Evolutionary conservation across 768 basidiomycete species (phyloP), one percentile per base, ranked within the genome.

Genomic region (Tylopilus rubrobrunneus): DNA sequence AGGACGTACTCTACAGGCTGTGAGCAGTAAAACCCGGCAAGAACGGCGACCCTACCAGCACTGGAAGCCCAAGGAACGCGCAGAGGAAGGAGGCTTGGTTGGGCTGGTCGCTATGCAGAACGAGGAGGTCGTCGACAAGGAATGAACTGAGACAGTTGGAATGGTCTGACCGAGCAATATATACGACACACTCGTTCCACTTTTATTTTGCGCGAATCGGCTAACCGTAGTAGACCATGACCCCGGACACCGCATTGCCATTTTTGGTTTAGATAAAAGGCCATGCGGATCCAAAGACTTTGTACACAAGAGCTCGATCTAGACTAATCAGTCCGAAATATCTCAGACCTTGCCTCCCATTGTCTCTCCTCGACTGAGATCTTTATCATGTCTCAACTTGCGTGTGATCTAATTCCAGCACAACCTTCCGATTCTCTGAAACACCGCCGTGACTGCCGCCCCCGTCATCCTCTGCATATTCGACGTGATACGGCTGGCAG

Each of bases 171-270:
- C 3, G 8, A 29, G n/a, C 25, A 45, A 49, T 53, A 49, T 53
- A 17, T 56, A 8, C 33, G 49, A 53, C 44, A 42, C 63, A 42
- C 63, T 61, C 66, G 60, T 67, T 49, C 68, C 67, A 71, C 65
- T 63, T 68, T 66, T 62, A 55, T 58, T 65, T 60, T 48, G 51
- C 42, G 42, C 60, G 49, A 56, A 39, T 65, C 67, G 62, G 67
- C 58, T 64, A 60, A 39, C 41, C 34, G n/a, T 53, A n/a, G 46
- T 12, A 1, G 1, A 17, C 0, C 12, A 10, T 11, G 69, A 67
- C 67, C 67, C 59, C 67, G 36, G 56, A 59, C 57, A 71, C 67
- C 45, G n/a, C 1, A 4, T 7, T 56, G 4, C 64, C 49, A 1
- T 41, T 49, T 61, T 36, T 1, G 56, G 48, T 17, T 9, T 1